These are phyloP conservation scores for Gastrodia elata DNA, from an alignment of 106 monocot species.

Conservation along the genomic window DNA sequence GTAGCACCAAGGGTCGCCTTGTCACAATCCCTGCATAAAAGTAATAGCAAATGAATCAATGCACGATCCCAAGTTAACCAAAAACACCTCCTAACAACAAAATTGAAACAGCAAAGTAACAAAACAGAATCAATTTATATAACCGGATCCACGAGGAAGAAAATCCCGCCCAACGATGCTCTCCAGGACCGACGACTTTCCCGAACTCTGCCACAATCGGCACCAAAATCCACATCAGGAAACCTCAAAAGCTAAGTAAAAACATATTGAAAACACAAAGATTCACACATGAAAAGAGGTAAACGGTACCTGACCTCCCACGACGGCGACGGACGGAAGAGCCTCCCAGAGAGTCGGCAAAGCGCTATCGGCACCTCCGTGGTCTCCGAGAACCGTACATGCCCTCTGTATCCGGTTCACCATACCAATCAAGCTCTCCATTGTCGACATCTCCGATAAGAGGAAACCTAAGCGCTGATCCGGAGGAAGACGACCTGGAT, in stretches of 20 bases:
- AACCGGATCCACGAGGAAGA: slow-evolving; percentile 90
- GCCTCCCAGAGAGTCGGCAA: slow-evolving; percentile 52
- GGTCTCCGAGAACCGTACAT: slow-evolving; percentile 70
- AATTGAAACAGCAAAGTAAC: neutral
- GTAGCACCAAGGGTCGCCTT: slow-evolving; percentile 44
- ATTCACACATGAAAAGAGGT: neutral
- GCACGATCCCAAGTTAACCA: neutral
- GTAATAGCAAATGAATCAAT: neutral
- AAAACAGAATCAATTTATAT: neutral
- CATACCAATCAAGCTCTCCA: slow-evolving; percentile 81
- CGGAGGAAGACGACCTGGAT: neutral
- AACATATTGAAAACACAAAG: neutral
- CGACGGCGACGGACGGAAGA: slow-evolving; percentile 75
- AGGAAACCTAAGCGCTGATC: neutral
- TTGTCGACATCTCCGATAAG: slow-evolving; percentile 40
- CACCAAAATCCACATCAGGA: neutral
- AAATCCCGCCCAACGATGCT: slow-evolving; percentile 94
- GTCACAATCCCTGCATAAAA: slow-evolving; percentile 38
- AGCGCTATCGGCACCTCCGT: slow-evolving; percentile 47
- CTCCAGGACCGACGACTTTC: slow-evolving; percentile 91
- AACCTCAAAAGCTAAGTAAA: neutral
- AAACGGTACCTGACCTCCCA: slow-evolving; percentile 56
- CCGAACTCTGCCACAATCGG: slow-evolving; percentile 51
- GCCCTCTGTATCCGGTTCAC: slow-evolving; percentile 73
- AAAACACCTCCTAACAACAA: neutral